Conservation (phyloP, 2,329 filamentous ascomycete species). For the Fusarium ramigenum region DNA sequence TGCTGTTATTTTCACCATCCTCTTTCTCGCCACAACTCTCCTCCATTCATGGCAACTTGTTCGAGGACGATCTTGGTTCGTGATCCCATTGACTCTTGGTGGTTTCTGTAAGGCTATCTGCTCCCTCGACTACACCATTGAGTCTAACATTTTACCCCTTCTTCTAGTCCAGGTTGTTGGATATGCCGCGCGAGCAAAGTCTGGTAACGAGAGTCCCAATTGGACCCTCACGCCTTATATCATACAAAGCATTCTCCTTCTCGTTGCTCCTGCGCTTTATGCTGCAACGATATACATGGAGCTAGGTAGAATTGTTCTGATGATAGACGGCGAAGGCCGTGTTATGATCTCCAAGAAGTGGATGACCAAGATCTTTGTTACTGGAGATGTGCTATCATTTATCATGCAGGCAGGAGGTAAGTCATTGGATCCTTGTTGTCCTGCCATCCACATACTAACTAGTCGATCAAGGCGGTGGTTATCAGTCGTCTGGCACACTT, state of each 20-base stretch:
- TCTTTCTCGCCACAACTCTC: background rate
- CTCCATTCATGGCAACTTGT: background rate
- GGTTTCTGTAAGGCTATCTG: background rate
- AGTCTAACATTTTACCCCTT: background rate
- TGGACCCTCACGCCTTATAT: conserved; percentile 1
- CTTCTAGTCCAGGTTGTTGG: background rate
- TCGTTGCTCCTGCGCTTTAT: background rate
- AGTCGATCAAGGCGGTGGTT: background rate
- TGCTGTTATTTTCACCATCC: background rate
- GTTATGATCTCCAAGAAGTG: conserved; percentile 10
- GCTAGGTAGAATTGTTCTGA: background rate
- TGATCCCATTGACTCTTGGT: background rate
- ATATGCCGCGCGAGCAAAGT: conserved; percentile 5
- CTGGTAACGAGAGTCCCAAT: background rate
- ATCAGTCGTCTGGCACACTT: conserved; percentile 43
- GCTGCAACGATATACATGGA: conserved; percentile 7
- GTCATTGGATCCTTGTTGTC: fast-evolving
- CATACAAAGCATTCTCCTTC: conserved; percentile 1
- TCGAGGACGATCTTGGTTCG: background rate
- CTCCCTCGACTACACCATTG: fast-evolving
- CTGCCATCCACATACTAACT: background rate
- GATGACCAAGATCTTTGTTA: conserved; percentile 33
- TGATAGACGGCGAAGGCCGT: background rate
- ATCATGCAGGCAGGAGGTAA: conserved; percentile 21
- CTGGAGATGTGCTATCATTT: conserved; percentile 27